Percentiles rank a stretch among this genome's conserved stretches.
Conservation (phyloP, 2,329 filamentous ascomycete genomes). For the Phyllachora maydis region DNA sequence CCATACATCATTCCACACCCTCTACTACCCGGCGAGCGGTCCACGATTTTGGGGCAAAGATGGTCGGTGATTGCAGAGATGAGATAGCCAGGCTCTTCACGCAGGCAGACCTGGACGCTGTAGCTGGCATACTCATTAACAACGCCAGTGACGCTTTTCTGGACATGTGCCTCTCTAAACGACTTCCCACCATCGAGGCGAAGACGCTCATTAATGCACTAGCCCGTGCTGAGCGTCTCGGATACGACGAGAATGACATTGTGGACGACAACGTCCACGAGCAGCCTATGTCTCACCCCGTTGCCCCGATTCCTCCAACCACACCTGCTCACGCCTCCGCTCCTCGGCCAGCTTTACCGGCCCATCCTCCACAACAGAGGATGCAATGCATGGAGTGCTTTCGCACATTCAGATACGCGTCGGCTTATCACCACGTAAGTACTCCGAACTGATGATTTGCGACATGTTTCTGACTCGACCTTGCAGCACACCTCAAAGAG, state of each 20-base stretch:
- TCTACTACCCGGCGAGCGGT: slow-evolving; percentile 17
- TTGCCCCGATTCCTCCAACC: no score
- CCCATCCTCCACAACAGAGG: no score
- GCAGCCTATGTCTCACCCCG: slow-evolving; percentile 14
- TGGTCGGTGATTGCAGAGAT: slow-evolving; percentile 17
- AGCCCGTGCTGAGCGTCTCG: slow-evolving; percentile 32
- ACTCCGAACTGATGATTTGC: background rate
- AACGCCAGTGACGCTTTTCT: slow-evolving; percentile 27
- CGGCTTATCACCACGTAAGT: slow-evolving; percentile 7
- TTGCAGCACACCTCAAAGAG: background rate
- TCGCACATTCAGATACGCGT: slow-evolving; percentile 5
- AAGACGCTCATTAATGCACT: slow-evolving; percentile 33
- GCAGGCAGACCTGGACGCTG: slow-evolving; percentile 19
- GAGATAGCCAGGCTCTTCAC: slow-evolving; percentile 20
- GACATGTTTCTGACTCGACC: background rate
- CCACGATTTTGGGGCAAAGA: slow-evolving; percentile 21
- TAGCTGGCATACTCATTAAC: slow-evolving; percentile 19
- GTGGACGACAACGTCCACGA: slow-evolving; percentile 19
- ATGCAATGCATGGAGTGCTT: slow-evolving; percentile 8
- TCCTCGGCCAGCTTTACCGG: no score
- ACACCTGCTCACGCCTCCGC: no score
- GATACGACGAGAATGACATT: slow-evolving; percentile 29
- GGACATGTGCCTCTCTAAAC: slow-evolving; percentile 27
- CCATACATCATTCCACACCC: slow-evolving; percentile 20
- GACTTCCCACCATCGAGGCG: slow-evolving; percentile 30